Evolutionary conservation across 2,329 filamentous ascomycete genomes (phyloP), one percentile per base, ranked within the genome.

Genomic region (Ilyonectria destructans): DNA sequence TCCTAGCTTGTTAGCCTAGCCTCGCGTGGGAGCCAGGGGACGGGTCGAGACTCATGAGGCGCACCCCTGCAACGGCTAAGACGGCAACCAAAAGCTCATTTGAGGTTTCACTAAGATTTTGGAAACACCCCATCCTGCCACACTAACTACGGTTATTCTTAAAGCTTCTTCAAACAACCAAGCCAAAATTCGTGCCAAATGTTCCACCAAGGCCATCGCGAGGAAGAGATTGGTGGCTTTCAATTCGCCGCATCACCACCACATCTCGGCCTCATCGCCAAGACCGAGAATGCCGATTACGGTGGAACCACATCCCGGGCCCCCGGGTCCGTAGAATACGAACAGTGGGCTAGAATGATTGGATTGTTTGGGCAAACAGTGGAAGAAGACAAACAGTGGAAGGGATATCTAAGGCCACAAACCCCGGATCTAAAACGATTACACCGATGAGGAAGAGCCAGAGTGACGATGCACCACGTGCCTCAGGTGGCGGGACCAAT

Each of bases 51-150:
- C 9, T 29, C 35, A 12, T 52, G 29, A 19, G 29, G 49, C 46
- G n/a, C 4, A 54, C n/a, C 51, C 51, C 43, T 40, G 37, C 62
- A 60, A 54, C 62, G 62, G 62, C 49, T 65, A 65, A 57, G 31
- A 65, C 63, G 63, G 63, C 63, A 65, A 40, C 21, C 17, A 17
- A 56, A 54, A 26, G 29, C 12, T 31, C 21, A 33, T 59, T 55
- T 15, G 37, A 8, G 35, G 49, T 40, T 65, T 37, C 56, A 56
- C 40, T 9, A 40, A 26, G 6, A 33, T 26, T 43, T 12, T 37
- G 19, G 45, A 60, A 65, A 46, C 62, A 31, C 52, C 4, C 56
- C 56, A 65, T 43, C 43, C 9, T 23, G 31, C 45, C 62, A 19
- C 23, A 31, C 58, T 46, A 59, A 37, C 1, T 3, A 23, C 45